Evolutionary conservation across 1,139 yeast species (phyloP).

Genomic region (Debaryomycetaceae sp.): DNA sequence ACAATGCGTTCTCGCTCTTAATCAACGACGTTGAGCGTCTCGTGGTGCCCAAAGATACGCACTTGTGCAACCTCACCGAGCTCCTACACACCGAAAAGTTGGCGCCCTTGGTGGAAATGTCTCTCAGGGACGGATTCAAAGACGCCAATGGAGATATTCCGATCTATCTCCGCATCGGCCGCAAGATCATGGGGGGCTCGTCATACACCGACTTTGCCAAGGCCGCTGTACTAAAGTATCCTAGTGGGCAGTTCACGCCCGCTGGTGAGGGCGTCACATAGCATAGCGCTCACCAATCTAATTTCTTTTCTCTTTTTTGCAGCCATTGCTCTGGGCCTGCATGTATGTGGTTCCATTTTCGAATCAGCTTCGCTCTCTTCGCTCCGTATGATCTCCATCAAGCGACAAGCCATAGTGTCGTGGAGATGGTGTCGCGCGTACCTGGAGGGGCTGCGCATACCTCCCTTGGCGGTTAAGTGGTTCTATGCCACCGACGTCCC

Average conservation of each 20-base stretch:
- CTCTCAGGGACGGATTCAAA: slow-evolving; percentile 9
- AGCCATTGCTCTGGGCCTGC: too few species aligned
- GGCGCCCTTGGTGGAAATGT: slow-evolving; percentile 15
- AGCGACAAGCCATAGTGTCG: not conserved
- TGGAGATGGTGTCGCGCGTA: not conserved
- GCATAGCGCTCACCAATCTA: too few species aligned
- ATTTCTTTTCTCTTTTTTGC: too few species aligned
- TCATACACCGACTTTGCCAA: slow-evolving; percentile 51
- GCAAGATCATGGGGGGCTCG: slow-evolving; percentile 37
- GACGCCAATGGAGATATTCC: slow-evolving; percentile 30
- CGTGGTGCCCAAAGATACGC: slow-evolving; percentile 43
- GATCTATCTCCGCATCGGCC: slow-evolving; percentile 53
- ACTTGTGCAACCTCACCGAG: slow-evolving; percentile 35
- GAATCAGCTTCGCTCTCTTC: not conserved
- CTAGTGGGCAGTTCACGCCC: slow-evolving; percentile 45
- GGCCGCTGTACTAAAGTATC: slow-evolving; percentile 56
- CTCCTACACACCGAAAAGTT: slow-evolving; percentile 28
- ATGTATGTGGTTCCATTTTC: too few species aligned
- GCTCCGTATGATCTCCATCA: not conserved
- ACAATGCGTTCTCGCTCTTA: slow-evolving; percentile 55
- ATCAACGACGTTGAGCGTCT: slow-evolving; percentile 78
- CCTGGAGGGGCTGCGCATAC: slow-evolving; percentile 1
- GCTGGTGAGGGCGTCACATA: slow-evolving; percentile 45
- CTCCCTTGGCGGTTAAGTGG: slow-evolving; percentile 45
- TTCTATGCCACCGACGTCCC: slow-evolving; percentile 83